Evolutionary conservation across 1,139 yeast genomes (phyloP).

Genomic region (Magnusiomyces tetraspermus): DNA sequence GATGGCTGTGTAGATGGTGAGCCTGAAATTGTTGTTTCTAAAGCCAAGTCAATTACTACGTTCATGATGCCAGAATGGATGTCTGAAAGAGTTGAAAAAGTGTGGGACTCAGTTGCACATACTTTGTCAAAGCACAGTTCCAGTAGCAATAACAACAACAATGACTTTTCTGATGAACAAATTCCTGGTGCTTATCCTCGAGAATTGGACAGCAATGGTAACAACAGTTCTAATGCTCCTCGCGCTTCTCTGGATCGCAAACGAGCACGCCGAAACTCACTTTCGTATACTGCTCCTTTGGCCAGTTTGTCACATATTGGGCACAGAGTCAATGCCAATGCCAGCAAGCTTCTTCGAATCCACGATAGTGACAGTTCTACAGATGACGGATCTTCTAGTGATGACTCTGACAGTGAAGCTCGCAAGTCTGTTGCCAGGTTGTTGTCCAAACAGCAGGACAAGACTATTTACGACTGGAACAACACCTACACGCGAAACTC

Average conservation of each 20-base stretch:
- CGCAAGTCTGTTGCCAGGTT: neutral
- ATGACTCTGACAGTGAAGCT: neutral
- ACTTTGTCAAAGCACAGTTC: neutral
- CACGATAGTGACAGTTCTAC: neutral
- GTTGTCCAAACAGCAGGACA: constrained; percentile 9
- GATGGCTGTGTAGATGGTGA: constrained; percentile 9
- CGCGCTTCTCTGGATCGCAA: neutral
- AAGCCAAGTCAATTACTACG: neutral
- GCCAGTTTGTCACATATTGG: neutral
- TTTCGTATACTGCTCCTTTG: neutral
- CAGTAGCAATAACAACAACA: neutral
- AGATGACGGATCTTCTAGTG: neutral
- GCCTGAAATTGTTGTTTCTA: neutral
- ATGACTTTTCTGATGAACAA: neutral
- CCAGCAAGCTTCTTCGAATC: neutral
- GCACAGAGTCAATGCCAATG: neutral
- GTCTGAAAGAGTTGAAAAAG: neutral
- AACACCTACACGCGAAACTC: constrained; percentile 25
- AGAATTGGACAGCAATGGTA: neutral
- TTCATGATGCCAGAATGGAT: neutral
- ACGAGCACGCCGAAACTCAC: neutral
- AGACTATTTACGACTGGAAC: constrained; percentile 34
- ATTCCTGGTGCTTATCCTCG: neutral
- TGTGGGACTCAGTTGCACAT: neutral
- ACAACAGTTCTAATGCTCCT: neutral